Conservation (phyloP, 306 rosid genomes). For the Notholithocarpus densiflorus region DNA sequence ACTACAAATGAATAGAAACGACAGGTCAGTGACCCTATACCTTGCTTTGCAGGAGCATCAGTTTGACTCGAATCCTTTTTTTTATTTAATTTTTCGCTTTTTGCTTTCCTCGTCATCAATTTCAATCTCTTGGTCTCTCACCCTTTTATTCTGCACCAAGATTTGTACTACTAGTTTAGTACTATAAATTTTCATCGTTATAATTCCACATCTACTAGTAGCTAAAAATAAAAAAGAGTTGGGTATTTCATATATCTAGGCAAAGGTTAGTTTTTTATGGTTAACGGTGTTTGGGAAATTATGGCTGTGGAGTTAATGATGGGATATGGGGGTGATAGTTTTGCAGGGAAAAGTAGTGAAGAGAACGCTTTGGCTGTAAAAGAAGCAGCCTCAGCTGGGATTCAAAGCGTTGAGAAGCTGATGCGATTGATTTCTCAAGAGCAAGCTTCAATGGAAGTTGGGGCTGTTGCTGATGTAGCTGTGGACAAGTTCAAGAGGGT, state of each 20-base stretch:
- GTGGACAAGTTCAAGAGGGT: slow-evolving; percentile 64
- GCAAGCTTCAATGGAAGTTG: slow-evolving; percentile 17
- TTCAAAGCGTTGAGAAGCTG: slow-evolving; percentile 66
- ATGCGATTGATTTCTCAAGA: slow-evolving; percentile 47
- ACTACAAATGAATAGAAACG: slow-evolving; percentile 23
- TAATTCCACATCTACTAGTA: background rate
- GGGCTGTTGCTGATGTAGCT: slow-evolving; percentile 49
- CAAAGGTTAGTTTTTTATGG: background rate
- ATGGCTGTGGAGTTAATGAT: slow-evolving; percentile 52
- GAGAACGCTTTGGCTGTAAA: slow-evolving; percentile 33
- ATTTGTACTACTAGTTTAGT: background rate
- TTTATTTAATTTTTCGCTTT: background rate
- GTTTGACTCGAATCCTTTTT: slow-evolving; percentile 34
- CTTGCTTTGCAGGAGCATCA: slow-evolving; percentile 17
- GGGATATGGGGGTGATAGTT: slow-evolving; percentile 26
- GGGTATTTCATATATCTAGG: background rate
- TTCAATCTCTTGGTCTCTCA: background rate
- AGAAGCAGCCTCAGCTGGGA: slow-evolving; percentile 73
- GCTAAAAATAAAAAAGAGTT: background rate
- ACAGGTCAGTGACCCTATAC: slow-evolving; percentile 8
- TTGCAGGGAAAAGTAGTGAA: slow-evolving; percentile 15
- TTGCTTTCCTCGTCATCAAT: slow-evolving; percentile 10
- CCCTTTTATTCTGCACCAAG: background rate
- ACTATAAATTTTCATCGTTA: background rate
- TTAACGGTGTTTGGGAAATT: background rate